These are phyloP conservation scores for Singerocomus rubriflavus DNA, from an alignment of 1,284 basidiomycete genomes.

Conservation along the genomic window DNA sequence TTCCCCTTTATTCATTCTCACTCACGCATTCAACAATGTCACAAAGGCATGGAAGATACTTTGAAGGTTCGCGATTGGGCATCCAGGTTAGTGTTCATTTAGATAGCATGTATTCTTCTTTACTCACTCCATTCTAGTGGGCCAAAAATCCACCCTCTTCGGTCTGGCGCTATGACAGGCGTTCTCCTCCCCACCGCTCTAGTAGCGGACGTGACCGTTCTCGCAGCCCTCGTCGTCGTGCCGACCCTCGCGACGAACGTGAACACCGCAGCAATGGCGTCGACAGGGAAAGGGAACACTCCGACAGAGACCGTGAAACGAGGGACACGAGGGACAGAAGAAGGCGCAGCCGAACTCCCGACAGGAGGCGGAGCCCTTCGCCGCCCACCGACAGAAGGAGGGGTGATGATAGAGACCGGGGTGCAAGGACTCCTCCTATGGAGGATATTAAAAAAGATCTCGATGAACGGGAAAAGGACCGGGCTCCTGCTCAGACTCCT, in stretches of 20 bases:
- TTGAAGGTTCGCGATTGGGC: constrained; percentile 79
- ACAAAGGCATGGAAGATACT: constrained; percentile 76
- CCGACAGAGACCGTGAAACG: constrained; percentile 27
- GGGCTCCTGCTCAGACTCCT: constrained; percentile 41
- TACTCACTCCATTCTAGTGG: constrained; percentile 55
- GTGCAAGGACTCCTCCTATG: constrained; percentile 43
- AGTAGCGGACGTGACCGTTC: constrained; percentile 41
- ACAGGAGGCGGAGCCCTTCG: constrained; percentile 46
- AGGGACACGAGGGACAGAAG: constrained; percentile 41
- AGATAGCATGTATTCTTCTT: not conserved
- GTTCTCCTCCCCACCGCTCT: constrained; percentile 49
- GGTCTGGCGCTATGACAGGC: constrained; percentile 79
- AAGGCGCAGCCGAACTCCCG: constrained; percentile 46
- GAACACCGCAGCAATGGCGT: constrained; percentile 39
- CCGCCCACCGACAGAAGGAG: constrained; percentile 44
- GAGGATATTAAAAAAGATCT: constrained; percentile 45
- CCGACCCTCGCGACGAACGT: constrained; percentile 37
- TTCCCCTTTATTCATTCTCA: not conserved
- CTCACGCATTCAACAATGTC: constrained; percentile 7
- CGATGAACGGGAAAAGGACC: constrained; percentile 42
- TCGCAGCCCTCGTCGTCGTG: constrained; percentile 42
- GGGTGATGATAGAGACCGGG: constrained; percentile 45
- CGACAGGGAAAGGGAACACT: constrained; percentile 41
- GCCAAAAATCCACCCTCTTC: constrained; percentile 87
- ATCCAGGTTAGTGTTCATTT: constrained; percentile 57